phyloP scores from a whole-genome alignment of 2,329 filamentous ascomycete genomes.

The Ophiocordyceps camponoti-saundersi region DNA sequence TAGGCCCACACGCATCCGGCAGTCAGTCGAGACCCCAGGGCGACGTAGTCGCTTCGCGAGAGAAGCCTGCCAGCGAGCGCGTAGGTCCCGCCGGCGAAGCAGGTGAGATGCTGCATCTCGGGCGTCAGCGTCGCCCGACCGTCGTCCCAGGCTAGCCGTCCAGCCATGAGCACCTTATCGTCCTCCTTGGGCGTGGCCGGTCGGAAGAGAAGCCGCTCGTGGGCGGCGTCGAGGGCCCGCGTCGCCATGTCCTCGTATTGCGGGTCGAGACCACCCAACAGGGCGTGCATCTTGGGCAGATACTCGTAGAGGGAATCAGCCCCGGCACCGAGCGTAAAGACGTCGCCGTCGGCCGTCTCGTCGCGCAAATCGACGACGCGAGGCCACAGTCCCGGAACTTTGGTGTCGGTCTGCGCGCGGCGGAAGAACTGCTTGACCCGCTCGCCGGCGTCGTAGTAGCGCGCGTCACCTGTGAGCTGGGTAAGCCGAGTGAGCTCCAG shows the following conservation, averaged over 20 bases:
- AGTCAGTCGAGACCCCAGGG: constrained; percentile 28
- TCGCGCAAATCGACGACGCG: constrained; percentile 42
- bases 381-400: constrained; percentile 59
- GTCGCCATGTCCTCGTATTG: constrained; percentile 51
- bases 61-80: constrained; percentile 49
- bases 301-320: constrained; percentile 41
- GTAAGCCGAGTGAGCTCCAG: constrained; percentile 61
- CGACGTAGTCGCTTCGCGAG: constrained; percentile 25
- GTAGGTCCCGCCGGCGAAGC: constrained; percentile 56
- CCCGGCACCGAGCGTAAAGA: constrained; percentile 27
- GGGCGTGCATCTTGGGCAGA: constrained; percentile 37
- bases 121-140: constrained; percentile 12
- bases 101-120: constrained; percentile 43
- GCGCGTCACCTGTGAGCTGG: constrained; percentile 54
- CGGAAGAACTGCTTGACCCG: constrained; percentile 55
- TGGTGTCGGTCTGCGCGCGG: constrained; percentile 46
- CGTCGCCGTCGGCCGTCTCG: constrained; percentile 23
- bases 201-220: constrained; percentile 47
- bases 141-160: constrained; percentile 14
- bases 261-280: constrained; percentile 47
- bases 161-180: constrained; percentile 43
- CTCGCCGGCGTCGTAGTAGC: constrained; percentile 62
- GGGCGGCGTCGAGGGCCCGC: constrained; percentile 41
- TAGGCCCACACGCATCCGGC: constrained; percentile 39
- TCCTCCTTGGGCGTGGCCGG: constrained; percentile 44